A percentile compares a stretch with the other conserved stretches of the same genome.
Evolutionary conservation across 2,329 filamentous ascomycete species (phyloP).

Genomic region (Periconia macrospinosa): DNA sequence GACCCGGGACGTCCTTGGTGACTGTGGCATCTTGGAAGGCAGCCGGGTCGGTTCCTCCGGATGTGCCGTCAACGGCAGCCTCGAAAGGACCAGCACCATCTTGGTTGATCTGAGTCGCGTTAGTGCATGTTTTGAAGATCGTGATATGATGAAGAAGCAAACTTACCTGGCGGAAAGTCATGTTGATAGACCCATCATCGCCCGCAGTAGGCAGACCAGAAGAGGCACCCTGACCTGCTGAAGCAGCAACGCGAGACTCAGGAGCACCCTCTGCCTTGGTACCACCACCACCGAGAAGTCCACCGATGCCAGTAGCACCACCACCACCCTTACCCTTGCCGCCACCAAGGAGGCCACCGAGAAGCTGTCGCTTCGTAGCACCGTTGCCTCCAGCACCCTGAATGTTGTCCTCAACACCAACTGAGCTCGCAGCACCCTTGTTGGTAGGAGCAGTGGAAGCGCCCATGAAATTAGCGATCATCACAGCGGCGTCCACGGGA

Average conservation of each 20-base stretch:
- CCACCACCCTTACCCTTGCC: slow-evolving; percentile 20
- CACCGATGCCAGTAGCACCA: slow-evolving; percentile 33
- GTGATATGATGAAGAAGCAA: neutral
- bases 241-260: slow-evolving; percentile 59
- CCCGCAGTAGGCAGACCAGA: slow-evolving; percentile 62
- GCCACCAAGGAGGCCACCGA: slow-evolving; percentile 37
- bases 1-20: slow-evolving; percentile 63
- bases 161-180: slow-evolving; percentile 63
- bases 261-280: slow-evolving; percentile 51
- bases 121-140: slow-evolving; percentile 6
- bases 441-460: slow-evolving; percentile 30
- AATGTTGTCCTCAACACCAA: slow-evolving; percentile 39
- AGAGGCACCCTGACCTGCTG: slow-evolving; percentile 57
- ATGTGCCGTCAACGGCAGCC: slow-evolving; percentile 64
- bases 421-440: slow-evolving; percentile 30
- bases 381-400: slow-evolving; percentile 3
- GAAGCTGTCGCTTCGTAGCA: slow-evolving; percentile 35
- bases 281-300: slow-evolving; percentile 44
- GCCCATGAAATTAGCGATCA: slow-evolving; percentile 64
- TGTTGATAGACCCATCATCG: slow-evolving; percentile 62
- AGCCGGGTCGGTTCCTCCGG: slow-evolving; percentile 61
- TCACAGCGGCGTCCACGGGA: slow-evolving; percentile 60
- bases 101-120: slow-evolving; percentile 58
- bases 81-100: slow-evolving; percentile 68
- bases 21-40: slow-evolving; percentile 65